These are phyloP conservation scores for Melanogaster broomeanus DNA, from an alignment of 768 basidiomycete species.

Conservation along the genomic window DNA sequence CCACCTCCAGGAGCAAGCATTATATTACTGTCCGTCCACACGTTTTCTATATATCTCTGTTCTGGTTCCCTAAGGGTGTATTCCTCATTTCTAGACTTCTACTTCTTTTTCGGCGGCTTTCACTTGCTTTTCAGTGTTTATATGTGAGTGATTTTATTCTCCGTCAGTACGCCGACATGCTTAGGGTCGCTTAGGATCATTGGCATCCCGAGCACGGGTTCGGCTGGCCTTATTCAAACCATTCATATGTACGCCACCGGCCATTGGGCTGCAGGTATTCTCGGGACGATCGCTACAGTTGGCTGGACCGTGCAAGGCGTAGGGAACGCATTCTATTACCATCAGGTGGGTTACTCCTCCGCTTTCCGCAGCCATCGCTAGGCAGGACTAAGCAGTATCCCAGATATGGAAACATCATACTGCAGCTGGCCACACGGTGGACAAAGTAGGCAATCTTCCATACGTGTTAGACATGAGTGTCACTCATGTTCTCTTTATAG, in stretches of 20 bases:
- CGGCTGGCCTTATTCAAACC: constrained; percentile 92
- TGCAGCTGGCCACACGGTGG: constrained; percentile 84
- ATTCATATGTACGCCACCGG: constrained; percentile 76
- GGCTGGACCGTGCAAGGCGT: constrained; percentile 89
- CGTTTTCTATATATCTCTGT: constrained; percentile 24
- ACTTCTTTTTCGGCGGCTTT: constrained; percentile 96
- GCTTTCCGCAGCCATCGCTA: constrained; percentile 13
- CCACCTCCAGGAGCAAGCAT: constrained; percentile 73
- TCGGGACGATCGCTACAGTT: constrained; percentile 77
- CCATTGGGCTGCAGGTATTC: constrained; percentile 76
- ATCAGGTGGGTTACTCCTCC: constrained; percentile 51
- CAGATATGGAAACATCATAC: constrained; percentile 80
- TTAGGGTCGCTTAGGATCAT: constrained; percentile 66
- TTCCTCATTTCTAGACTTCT: constrained; percentile 64
- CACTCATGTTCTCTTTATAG: constrained; percentile 39
- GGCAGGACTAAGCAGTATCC: constrained; percentile 7
- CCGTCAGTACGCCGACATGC: constrained; percentile 19
- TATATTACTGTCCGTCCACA: constrained; percentile 81
- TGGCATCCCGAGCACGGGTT: constrained; percentile 94
- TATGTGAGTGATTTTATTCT: constrained; percentile 56
- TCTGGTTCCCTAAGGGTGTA: not conserved
- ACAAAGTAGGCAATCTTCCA: constrained; percentile 56
- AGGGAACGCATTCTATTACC: constrained; percentile 80
- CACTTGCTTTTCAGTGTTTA: constrained; percentile 92
- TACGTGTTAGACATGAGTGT: not conserved